Evolutionary conservation across 176 grass and related monocot species (phyloP).

Genomic region (Elymus sibiricus): DNA sequence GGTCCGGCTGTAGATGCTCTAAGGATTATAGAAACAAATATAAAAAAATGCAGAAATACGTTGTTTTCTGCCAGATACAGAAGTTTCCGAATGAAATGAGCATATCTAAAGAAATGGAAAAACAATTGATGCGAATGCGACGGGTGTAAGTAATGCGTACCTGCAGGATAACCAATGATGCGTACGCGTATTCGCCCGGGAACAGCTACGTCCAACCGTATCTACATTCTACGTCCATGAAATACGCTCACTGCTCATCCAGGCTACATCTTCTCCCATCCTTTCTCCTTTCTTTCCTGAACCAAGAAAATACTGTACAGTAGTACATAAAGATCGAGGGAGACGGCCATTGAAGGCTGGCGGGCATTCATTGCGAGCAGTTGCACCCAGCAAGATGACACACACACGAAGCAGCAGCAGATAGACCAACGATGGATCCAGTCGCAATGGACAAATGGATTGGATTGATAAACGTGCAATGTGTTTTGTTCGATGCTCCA

Average conservation of each 20-base stretch:
- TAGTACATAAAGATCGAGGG: not conserved
- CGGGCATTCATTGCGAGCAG: conserved; percentile 28
- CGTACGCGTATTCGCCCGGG: not conserved
- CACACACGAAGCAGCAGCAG: not conserved
- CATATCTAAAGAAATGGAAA: not conserved
- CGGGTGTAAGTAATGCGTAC: not conserved
- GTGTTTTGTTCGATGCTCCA: too few species aligned
- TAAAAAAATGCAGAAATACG: too few species aligned
- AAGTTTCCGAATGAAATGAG: too few species aligned
- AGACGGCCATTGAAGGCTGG: conserved; percentile 26
- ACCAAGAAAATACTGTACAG: not conserved
- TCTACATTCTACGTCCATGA: not conserved
- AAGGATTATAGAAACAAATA: too few species aligned
- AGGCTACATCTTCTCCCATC: not conserved
- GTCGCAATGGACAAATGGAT: too few species aligned
- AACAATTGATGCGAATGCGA: not conserved
- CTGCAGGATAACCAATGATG: not conserved
- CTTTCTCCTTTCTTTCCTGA: not conserved
- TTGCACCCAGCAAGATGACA: conserved; percentile 24
- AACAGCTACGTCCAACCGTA: conserved; percentile 36
- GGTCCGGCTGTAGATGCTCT: too few species aligned
- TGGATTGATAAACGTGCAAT: too few species aligned
- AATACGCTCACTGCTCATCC: not conserved
- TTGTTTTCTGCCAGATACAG: not conserved
- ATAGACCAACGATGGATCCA: not conserved